Percentiles rank a stretch among this genome's conserved stretches.
Evolutionary conservation across 805 yeast genomes (phyloP).

Genomic region (Blastobotrys robertii): DNA sequence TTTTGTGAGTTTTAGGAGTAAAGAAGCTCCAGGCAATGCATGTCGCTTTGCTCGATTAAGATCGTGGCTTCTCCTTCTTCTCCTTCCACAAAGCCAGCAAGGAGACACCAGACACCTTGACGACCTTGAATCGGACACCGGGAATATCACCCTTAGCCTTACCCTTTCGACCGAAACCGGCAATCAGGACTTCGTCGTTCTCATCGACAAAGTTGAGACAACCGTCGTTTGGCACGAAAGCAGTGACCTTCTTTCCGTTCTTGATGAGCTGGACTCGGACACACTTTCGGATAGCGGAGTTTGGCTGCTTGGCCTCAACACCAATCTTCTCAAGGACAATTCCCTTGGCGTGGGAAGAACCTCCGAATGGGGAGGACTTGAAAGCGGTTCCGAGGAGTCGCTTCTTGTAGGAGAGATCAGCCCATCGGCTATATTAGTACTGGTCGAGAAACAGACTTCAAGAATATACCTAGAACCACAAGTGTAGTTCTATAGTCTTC

Average conservation of each 20-base stretch:
- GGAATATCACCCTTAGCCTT: constrained; percentile 99
- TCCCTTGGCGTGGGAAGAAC: constrained; percentile 99
- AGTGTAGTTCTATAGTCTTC: too few relatives aligned
- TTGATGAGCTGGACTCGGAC: constrained; percentile 99
- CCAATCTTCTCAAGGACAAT: constrained; percentile 99
- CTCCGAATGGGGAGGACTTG: constrained; percentile 99
- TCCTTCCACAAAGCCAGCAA: constrained; percentile 99
- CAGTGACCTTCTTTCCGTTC: constrained; percentile 99
- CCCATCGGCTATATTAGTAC: constrained; percentile 72
- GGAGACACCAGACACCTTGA: constrained; percentile 99
- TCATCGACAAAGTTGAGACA: constrained; percentile 99
- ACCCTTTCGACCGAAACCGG: constrained; percentile 99
- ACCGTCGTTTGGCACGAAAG: constrained; percentile 99
- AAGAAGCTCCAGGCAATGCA: too few relatives aligned
- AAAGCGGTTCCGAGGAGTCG: constrained; percentile 99
- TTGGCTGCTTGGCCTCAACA: constrained; percentile 99
- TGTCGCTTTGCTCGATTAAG: constrained; percentile 39
- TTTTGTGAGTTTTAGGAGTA: too few relatives aligned
- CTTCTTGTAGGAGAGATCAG: constrained; percentile 95
- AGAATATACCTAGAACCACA: too few relatives aligned
- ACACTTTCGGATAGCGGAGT: constrained; percentile 99
- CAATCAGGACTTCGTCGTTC: constrained; percentile 98
- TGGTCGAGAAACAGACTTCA: constrained; percentile 16
- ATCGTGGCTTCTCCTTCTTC: constrained; percentile 99
- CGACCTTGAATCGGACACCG: constrained; percentile 99